Percentiles rank a stretch among this genome's conserved stretches.
Evolutionary conservation across 2,329 filamentous ascomycete genomes (phyloP).

Genomic region (Ophiognomonia clavigignenti-juglandacearum): DNA sequence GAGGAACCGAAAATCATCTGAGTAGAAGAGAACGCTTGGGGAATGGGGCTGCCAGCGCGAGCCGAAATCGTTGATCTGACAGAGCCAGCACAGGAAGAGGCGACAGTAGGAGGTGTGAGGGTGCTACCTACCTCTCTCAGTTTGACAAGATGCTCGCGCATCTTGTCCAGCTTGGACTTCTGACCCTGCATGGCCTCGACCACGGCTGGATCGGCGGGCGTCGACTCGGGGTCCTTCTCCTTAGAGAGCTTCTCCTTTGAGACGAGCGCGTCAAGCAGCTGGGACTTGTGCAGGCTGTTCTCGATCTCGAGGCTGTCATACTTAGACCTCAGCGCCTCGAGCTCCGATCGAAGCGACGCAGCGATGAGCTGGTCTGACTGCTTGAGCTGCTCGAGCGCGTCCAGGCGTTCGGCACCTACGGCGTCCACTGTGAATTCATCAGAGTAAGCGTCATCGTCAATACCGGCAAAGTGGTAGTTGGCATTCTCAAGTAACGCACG

Average conservation of each 20-base stretch:
- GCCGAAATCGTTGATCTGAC: not conserved
- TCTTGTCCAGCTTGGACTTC: constrained; percentile 53
- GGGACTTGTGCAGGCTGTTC: constrained; percentile 52
- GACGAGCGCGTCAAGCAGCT: constrained; percentile 55
- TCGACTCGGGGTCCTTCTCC: constrained; percentile 40
- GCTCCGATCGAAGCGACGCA: constrained; percentile 52
- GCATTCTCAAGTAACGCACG: constrained; percentile 32
- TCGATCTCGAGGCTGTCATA: constrained; percentile 45
- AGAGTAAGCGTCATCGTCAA: constrained; percentile 23
- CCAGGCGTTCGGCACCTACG: constrained; percentile 47
- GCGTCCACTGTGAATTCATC: constrained; percentile 39
- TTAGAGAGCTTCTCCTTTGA: constrained; percentile 57
- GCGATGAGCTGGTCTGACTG: constrained; percentile 54
- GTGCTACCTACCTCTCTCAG: constrained; percentile 52
- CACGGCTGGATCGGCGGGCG: constrained; percentile 24
- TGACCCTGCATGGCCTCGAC: constrained; percentile 35
- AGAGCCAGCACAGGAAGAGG: constrained; percentile 1
- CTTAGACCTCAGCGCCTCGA: constrained; percentile 50
- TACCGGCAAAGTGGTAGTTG: constrained; percentile 4
- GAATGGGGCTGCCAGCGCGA: not conserved
- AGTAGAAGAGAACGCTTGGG: not conserved
- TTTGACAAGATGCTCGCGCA: constrained; percentile 49
- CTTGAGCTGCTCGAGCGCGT: constrained; percentile 55
- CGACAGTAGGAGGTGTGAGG: too few relatives aligned
- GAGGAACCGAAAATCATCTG: not conserved